Evolutionary conservation across 345 rosid genomes (phyloP).

Genomic region (Citrus unshiu): DNA sequence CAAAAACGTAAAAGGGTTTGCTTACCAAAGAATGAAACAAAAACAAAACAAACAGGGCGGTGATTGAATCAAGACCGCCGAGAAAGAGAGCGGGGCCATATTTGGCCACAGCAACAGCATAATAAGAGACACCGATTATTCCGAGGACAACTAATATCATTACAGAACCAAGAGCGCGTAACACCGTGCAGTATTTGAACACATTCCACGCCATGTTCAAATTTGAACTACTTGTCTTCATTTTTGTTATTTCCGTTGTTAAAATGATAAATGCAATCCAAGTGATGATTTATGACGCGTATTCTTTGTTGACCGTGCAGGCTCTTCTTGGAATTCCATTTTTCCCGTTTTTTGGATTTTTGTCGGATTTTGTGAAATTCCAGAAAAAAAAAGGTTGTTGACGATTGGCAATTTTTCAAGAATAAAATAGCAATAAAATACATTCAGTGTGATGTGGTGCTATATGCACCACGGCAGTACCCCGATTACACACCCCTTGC

Average conservation of each 20-base stretch:
- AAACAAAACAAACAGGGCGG: conserved; percentile 38
- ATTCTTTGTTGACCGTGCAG: background rate
- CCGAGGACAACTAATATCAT: conserved; percentile 66
- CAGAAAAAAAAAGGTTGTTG: background rate
- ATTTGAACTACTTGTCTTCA: background rate
- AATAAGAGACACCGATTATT: conserved; percentile 61
- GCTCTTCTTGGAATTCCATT: conserved; percentile 4
- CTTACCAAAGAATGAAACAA: conserved; percentile 65
- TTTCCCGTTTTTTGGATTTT: background rate
- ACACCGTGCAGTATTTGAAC: conserved; percentile 73
- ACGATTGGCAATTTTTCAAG: background rate
- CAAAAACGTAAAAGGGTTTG: background rate
- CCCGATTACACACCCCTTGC: too few species aligned
- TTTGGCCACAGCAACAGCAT: conserved; percentile 49
- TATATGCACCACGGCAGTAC: rapidly evolving
- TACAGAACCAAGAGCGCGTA: conserved; percentile 74
- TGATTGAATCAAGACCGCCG: conserved; percentile 49
- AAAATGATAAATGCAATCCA: background rate
- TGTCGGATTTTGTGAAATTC: background rate
- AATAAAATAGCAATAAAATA: background rate
- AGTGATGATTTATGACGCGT: background rate
- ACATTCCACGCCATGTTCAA: conserved; percentile 70
- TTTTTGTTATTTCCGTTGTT: background rate
- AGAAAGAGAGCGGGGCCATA: conserved; percentile 67
- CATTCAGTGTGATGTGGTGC: too few species aligned